phyloP scores from a whole-genome alignment of 164 flowering plant species.

The Nymphaea thermarum region DNA sequence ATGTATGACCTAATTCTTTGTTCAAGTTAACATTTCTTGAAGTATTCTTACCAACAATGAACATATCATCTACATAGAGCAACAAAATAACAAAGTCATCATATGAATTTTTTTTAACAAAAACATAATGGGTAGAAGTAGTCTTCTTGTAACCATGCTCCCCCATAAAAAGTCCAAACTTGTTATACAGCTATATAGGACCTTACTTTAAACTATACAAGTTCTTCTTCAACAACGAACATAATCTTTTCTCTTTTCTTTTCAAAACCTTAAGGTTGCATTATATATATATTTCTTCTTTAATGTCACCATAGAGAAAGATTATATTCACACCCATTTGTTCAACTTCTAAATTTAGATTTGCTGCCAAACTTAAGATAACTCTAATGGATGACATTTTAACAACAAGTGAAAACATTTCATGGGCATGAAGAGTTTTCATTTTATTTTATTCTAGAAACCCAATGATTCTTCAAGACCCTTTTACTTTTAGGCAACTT shows the following conservation, averaged over 20 bases:
- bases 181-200: background rate
- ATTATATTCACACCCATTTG: background rate
- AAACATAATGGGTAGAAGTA: background rate
- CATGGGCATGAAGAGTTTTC: too few relatives aligned
- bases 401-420: too few relatives aligned
- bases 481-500: too few relatives aligned
- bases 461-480: too few relatives aligned
- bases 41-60: background rate
- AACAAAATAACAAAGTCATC: background rate
- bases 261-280: background rate
- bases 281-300: background rate
- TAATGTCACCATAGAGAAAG: too few relatives aligned
- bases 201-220: background rate
- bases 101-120: background rate
- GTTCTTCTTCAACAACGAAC: background rate
- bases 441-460: too few relatives aligned
- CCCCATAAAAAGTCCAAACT: background rate
- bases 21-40: background rate
- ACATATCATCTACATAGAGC: conserved; percentile 1
- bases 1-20: background rate
- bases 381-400: background rate
- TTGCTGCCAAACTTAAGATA: background rate
- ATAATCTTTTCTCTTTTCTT: background rate
- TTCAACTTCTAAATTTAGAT: background rate
- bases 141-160: background rate